phyloP scores from a whole-genome alignment of 2,329 filamentous ascomycete genomes.

The Aspergillus pseudonomiae region DNA sequence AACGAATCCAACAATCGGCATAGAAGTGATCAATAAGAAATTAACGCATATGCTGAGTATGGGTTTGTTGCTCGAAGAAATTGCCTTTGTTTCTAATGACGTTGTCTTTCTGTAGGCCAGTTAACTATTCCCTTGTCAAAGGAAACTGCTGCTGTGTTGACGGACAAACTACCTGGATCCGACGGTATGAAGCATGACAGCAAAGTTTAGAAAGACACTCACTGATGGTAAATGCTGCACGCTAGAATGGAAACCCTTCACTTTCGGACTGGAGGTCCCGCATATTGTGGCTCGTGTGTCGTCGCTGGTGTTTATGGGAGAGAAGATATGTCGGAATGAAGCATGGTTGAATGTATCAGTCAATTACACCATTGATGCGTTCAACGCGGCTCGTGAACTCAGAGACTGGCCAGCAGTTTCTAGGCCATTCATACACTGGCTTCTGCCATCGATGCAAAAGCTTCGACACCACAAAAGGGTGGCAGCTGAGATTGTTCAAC shows the following conservation, averaged over 20 bases:
- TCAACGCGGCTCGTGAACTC: constrained; percentile 42
- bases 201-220: not conserved
- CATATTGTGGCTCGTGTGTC: constrained; percentile 58
- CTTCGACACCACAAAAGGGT: constrained; percentile 43
- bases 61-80: not conserved
- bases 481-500: constrained; percentile 39
- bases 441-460: constrained; percentile 46
- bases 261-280: constrained; percentile 57
- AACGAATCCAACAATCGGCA: constrained; percentile 12
- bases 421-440: constrained; percentile 49
- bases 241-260: constrained; percentile 58
- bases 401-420: constrained; percentile 45
- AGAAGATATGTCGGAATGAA: constrained; percentile 54
- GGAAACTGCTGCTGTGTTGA: constrained; percentile 27
- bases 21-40: constrained; percentile 33
- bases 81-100: not conserved
- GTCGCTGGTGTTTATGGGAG: constrained; percentile 57
- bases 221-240: not conserved
- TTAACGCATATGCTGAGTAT: constrained; percentile 36
- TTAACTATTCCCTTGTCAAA: constrained; percentile 31
- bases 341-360: constrained; percentile 53
- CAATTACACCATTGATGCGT: constrained; percentile 24
- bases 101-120: constrained; percentile 20
- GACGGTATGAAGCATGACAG: constrained; percentile 24
- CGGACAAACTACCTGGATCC: constrained; percentile 27